phyloP scores from a whole-genome alignment of 768 basidiomycete species.

The Termitomyces eurrhizus region DNA sequence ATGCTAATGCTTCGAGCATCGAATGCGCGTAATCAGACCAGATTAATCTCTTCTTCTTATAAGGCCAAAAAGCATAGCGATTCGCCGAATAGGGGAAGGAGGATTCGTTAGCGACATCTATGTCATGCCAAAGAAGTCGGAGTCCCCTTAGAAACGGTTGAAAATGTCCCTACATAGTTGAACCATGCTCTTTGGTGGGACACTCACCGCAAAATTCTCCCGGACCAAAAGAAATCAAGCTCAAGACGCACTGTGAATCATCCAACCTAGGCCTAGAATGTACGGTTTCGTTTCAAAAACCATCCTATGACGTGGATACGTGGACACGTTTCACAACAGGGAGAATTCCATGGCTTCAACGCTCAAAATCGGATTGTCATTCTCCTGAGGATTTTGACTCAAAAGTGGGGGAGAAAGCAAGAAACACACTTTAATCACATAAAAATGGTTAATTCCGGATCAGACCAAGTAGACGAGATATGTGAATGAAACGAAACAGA shows the following conservation, averaged over 20 bases:
- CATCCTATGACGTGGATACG: neutral
- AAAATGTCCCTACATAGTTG: neutral
- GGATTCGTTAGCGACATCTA: neutral
- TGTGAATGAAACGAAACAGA: neutral
- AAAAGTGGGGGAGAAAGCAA: neutral
- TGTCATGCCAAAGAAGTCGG: conserved; percentile 2
- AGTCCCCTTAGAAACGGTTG: neutral
- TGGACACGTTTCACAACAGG: neutral
- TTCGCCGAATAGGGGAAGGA: neutral
- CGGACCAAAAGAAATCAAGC: no score
- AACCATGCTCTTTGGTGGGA: neutral
- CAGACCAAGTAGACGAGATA: neutral
- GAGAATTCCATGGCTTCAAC: neutral
- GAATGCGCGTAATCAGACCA: neutral
- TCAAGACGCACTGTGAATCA: neutral
- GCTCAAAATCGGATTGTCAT: neutral
- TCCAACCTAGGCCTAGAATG: neutral
- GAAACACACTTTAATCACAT: no score
- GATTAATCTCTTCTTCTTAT: neutral
- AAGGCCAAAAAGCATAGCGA: neutral
- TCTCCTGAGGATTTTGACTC: neutral
- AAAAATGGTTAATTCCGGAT: neutral
- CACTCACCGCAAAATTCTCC: no score
- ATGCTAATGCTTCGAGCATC: neutral
- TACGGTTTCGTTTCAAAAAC: neutral